Evolutionary conservation across 805 yeast species (phyloP).

Genomic region (Pichia occidentalis): DNA sequence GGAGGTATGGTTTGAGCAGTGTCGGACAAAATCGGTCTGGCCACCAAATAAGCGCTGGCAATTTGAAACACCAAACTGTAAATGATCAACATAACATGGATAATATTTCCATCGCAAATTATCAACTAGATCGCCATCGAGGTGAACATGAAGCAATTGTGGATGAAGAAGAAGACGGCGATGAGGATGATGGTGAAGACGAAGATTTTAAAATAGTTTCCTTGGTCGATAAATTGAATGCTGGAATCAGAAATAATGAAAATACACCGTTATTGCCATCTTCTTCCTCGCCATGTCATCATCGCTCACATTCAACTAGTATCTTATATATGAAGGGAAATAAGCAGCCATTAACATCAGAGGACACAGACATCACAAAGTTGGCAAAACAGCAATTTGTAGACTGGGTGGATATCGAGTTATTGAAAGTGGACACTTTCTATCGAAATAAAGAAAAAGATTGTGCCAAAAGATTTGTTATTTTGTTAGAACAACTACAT

Average conservation of each 20-base stretch:
- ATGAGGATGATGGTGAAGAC: background rate
- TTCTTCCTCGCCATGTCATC: slow-evolving; percentile 15
- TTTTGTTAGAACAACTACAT: slow-evolving; percentile 62
- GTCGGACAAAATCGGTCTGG: too few species aligned
- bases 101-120: too few species aligned
- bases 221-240: background rate
- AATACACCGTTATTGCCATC: background rate
- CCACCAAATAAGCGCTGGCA: too few species aligned
- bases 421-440: slow-evolving; percentile 53
- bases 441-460: slow-evolving; percentile 55
- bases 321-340: slow-evolving; percentile 9
- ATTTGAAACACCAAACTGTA: too few species aligned
- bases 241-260: background rate
- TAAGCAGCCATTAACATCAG: slow-evolving; percentile 12
- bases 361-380: slow-evolving; percentile 25
- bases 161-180: background rate
- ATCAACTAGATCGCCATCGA: background rate
- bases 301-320: slow-evolving; percentile 17
- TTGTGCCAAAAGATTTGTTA: slow-evolving; percentile 48
- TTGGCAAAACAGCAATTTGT: slow-evolving; percentile 43
- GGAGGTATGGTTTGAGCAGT: background rate
- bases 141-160: too few species aligned
- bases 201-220: slow-evolving; percentile 2
- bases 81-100: too few species aligned
- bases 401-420: slow-evolving; percentile 60